Percentiles rank a stretch among this genome's conserved stretches.
Evolutionary conservation across 805 yeast species (phyloP).

Genomic region (Candida endomychidarum): DNA sequence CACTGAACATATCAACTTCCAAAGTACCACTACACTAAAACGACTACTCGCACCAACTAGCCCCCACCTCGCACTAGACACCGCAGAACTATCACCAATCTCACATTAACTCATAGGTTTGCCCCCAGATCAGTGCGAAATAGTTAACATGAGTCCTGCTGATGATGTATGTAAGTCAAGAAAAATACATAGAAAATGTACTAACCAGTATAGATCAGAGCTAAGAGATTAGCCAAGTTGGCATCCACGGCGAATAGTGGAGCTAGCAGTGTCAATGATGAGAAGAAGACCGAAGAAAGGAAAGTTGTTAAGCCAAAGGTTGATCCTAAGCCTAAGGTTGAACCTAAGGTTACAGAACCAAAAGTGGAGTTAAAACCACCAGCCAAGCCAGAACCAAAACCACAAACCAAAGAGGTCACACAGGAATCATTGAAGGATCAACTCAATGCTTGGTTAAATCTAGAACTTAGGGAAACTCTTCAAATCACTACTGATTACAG

Average conservation of each 20-base stretch:
- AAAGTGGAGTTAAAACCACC: not conserved
- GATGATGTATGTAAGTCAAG: conserved; percentile 15
- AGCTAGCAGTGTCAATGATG: no score
- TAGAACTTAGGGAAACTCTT: conserved; percentile 37
- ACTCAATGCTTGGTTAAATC: conserved; percentile 42
- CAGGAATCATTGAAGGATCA: conserved; percentile 13
- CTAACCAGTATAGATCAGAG: conserved; percentile 41
- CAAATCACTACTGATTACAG: conserved; percentile 30
- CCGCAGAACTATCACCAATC: no score
- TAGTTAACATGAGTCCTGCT: conserved; percentile 13
- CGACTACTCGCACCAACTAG: no score
- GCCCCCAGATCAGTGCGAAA: conserved; percentile 7
- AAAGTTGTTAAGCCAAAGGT: not conserved
- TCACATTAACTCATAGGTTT: no score
- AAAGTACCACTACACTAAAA: no score
- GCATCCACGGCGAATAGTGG: conserved; percentile 19
- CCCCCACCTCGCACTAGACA: no score
- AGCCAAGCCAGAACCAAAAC: not conserved
- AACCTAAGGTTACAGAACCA: not conserved
- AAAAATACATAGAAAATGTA: conserved; percentile 2
- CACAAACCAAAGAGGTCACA: no score
- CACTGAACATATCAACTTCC: no score
- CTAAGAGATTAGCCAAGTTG: conserved; percentile 54
- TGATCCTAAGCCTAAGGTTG: not conserved
- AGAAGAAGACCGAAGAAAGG: not conserved